These are phyloP conservation scores for Talaromyces sp. DNA, from an alignment of 2,329 filamentous ascomycete genomes.

Conservation along the genomic window DNA sequence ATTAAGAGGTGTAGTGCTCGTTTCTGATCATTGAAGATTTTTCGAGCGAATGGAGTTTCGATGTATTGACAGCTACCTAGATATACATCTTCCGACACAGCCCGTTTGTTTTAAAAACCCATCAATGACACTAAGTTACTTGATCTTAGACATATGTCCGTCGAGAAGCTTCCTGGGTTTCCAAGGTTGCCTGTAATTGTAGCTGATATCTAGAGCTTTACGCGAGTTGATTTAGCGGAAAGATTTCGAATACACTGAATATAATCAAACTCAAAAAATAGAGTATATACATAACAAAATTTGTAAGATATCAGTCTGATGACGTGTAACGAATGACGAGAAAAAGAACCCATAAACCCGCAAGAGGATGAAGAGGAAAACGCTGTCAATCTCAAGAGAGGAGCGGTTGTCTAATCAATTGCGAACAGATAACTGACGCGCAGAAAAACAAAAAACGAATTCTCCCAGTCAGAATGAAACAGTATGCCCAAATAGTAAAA, in stretches of 20 bases:
- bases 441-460: not conserved
- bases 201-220: too few relatives aligned
- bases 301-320: not conserved
- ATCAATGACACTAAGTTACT: too few relatives aligned
- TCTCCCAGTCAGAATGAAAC: constrained; percentile 16
- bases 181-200: too few relatives aligned
- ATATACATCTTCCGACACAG: too few relatives aligned
- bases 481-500: not conserved
- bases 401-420: constrained; percentile 2
- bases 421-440: not conserved
- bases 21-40: too few relatives aligned
- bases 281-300: not conserved
- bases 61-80: too few relatives aligned
- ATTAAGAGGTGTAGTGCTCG: not conserved
- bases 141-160: too few relatives aligned
- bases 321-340: not conserved
- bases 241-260: not conserved
- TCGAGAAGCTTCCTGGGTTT: too few relatives aligned
- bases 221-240: too few relatives aligned
- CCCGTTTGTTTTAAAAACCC: too few relatives aligned
- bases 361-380: not conserved
- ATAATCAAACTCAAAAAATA: not conserved
- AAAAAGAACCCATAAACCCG: not conserved
- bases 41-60: too few relatives aligned
- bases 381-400: constrained; percentile 11